Conservation (phyloP, 2,329 filamentous ascomycete genomes). For the Diaporthe humulicola region DNA sequence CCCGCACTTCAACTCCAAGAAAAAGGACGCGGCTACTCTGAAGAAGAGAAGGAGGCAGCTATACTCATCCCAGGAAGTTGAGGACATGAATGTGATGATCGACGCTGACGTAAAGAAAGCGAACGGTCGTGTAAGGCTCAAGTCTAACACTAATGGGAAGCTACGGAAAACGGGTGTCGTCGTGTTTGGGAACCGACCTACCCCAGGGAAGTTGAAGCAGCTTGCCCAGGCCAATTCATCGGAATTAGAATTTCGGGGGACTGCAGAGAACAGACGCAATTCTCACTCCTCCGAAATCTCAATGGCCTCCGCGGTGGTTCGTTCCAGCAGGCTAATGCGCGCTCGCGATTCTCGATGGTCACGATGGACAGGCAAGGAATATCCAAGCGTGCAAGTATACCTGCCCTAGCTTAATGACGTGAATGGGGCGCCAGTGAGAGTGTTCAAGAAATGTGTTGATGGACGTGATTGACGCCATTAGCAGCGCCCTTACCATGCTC, state of each 20-base stretch:
- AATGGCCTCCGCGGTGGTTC: not conserved
- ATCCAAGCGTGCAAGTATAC: not conserved
- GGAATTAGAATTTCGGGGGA: not conserved
- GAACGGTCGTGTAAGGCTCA: not conserved
- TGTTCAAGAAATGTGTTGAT: no score
- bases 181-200: not conserved
- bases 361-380: not conserved
- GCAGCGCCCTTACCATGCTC: no score
- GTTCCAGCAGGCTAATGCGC: not conserved
- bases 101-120: not conserved
- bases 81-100: not conserved
- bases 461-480: no score
- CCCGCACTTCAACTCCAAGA: not conserved
- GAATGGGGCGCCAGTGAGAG: no score
- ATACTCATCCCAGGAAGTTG: not conserved
- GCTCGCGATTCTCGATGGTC: not conserved
- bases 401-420: no score
- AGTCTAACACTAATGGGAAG: fast-evolving
- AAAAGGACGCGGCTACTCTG: not conserved
- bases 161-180: not conserved
- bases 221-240: not conserved
- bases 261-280: not conserved
- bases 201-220: not conserved
- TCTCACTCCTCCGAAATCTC: not conserved
- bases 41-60: not conserved